phyloP scores from a whole-genome alignment of 768 basidiomycete genomes.

The Boletus rufocinnamomeus region DNA sequence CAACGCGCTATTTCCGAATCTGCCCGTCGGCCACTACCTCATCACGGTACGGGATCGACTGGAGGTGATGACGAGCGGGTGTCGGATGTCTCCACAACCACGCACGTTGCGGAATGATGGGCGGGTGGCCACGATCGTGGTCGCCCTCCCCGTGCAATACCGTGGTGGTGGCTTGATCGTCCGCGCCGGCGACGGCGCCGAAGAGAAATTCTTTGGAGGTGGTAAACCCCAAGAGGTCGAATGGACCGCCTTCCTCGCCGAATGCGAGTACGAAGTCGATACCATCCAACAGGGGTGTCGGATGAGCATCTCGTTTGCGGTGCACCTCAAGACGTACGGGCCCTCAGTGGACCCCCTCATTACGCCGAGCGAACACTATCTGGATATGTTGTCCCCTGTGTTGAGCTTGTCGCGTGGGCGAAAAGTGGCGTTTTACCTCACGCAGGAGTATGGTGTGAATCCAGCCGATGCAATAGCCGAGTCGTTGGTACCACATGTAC shows the following conservation, averaged over 20 bases:
- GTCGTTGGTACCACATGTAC: constrained; percentile 66
- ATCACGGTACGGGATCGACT: constrained; percentile 67
- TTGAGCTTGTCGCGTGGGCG: constrained; percentile 71
- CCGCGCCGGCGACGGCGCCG: constrained; percentile 52
- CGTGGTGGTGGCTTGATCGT: constrained; percentile 68
- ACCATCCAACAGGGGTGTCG: constrained; percentile 69
- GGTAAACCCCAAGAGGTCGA: constrained; percentile 70
- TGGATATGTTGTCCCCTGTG: constrained; percentile 70
- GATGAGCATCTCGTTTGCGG: constrained; percentile 68
- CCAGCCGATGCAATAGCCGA: constrained; percentile 73
- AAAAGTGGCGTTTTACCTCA: constrained; percentile 72
- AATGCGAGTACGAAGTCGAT: constrained; percentile 77
- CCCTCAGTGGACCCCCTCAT: constrained; percentile 65
- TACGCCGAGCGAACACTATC: constrained; percentile 70
- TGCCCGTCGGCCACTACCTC: constrained; percentile 70
- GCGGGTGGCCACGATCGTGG: constrained; percentile 68
- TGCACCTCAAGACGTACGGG: constrained; percentile 69
- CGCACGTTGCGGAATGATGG: constrained; percentile 60
- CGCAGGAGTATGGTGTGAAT: constrained; percentile 66
- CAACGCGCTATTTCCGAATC: constrained; percentile 67
- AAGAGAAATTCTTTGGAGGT: constrained; percentile 63
- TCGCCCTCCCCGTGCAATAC: constrained; percentile 75
- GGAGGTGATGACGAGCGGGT: constrained; percentile 65
- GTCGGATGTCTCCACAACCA: constrained; percentile 56
- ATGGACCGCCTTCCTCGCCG: constrained; percentile 74